Base-by-base conservation (phyloP, 441 rosid species). In the Populus hybrid region DNA sequence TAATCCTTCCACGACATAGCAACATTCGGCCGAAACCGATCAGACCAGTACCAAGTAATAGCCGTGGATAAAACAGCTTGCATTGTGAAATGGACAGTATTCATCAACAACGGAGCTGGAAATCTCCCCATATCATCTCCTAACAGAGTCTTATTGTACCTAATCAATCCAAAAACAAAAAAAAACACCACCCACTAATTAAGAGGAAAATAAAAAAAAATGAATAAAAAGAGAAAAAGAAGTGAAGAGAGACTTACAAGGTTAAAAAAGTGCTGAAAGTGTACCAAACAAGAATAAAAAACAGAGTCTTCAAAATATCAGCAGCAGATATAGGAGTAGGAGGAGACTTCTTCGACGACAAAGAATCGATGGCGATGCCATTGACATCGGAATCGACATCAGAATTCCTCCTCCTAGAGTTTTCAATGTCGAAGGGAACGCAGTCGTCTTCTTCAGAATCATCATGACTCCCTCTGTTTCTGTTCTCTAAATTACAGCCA, bases 241-340 rank as follows among this genome's bases (percentile, higher is more conserved):
- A 70, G 16, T 68, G 50, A 72, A 64, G 40, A 82, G 69, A 76
- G 77, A 90, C 99, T 96, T 89, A 96, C 99, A 96, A 78, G 61
- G 99, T 94, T 90, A 96, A 90, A 89, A 96, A 91, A 71, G 99
- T 96, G 90, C 99, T 96, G 89, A 93, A 96, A 63, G 95, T 92
- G 88, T 94, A 96, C 99, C 99, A 96, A 70, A 94, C 91, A 87
- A 96, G 97, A 78, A 96, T 92, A 79, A 96, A 88, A 88, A 94
- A 94, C 79, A 96, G 80, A 66, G 98, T 96, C 85, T 93, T 96
- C 82, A 93, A 86, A 79, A 96, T 90, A 81, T 93, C 98, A n/a
- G 91, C 86, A 8, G 87, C 73, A 82, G 95, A 88, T 65, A 93
- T 42, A 75, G 73, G 78, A 46, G 54, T 3, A 46, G 54, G 54